These are phyloP conservation scores for Przewalskia tangutica DNA, from an alignment of 257 asterid genomes.

Conservation along the genomic window DNA sequence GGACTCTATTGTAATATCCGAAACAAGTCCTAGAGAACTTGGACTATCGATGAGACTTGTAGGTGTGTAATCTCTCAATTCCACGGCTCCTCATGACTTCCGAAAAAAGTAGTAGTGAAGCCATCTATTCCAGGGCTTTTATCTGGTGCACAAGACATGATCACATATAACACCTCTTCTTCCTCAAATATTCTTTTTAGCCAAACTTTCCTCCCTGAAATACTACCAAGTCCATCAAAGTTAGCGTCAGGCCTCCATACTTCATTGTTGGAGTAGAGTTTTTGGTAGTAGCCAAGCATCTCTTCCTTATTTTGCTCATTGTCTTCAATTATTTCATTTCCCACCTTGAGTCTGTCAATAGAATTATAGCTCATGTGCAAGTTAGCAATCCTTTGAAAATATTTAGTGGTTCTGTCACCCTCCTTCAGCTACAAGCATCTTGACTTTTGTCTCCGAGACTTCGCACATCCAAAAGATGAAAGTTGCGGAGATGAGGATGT, in stretches of 20 bases:
- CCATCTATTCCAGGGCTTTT: background rate
- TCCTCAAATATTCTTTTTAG: background rate
- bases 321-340: background rate
- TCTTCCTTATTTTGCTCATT: background rate
- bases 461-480: no score
- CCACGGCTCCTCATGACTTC: background rate
- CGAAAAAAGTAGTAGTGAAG: background rate
- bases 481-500: no score
- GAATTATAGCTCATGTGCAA: background rate
- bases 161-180: background rate
- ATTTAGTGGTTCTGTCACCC: background rate
- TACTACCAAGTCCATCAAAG: background rate
- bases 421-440: background rate
- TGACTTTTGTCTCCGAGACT: background rate
- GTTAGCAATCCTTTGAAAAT: background rate
- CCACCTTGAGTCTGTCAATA: background rate
- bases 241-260: background rate
- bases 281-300: background rate
- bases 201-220: background rate
- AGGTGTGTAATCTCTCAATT: background rate
- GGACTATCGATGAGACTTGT: no score
- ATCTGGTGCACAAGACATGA: background rate
- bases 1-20: no score
- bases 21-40: no score
- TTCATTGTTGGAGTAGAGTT: background rate